phyloP scores from a whole-genome alignment of 345 rosid species.

The Kernera saxatilis region DNA sequence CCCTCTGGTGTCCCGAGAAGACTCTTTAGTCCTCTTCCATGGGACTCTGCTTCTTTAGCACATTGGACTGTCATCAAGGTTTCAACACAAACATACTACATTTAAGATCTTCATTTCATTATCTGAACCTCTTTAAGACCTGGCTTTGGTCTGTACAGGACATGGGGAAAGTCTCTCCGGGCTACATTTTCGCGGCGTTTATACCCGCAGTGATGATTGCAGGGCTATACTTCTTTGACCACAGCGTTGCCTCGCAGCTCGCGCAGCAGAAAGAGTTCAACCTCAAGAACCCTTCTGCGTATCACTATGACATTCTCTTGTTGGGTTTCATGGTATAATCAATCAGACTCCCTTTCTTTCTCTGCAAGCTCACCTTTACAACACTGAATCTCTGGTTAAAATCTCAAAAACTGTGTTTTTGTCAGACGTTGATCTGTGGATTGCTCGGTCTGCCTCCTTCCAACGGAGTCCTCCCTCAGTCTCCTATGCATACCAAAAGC shows the following conservation, averaged over 20 bases:
- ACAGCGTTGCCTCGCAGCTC: constrained; percentile 75
- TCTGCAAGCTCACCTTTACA: not conserved
- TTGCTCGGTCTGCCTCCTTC: constrained; percentile 78
- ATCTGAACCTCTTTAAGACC: not conserved
- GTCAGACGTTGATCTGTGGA: constrained; percentile 80
- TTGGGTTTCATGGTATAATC: constrained; percentile 57
- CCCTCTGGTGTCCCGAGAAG: constrained; percentile 78
- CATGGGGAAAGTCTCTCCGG: constrained; percentile 60
- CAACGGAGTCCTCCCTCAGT: constrained; percentile 88
- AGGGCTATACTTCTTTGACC: constrained; percentile 81
- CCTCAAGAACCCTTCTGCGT: constrained; percentile 75
- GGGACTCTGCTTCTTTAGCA: constrained; percentile 50
- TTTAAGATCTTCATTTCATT: not conserved
- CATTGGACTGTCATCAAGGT: constrained; percentile 86
- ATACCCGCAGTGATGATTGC: constrained; percentile 80
- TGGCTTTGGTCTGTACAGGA: constrained; percentile 38
- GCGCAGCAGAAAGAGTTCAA: constrained; percentile 89
- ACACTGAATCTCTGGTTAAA: not conserved
- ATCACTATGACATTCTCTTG: constrained; percentile 69
- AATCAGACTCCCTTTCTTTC: not conserved
- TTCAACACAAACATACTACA: not conserved
- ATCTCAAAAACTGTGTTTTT: not conserved
- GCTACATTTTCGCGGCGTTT: constrained; percentile 60
- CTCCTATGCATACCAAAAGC: constrained; percentile 95
- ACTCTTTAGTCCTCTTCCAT: constrained; percentile 68